Evolutionary conservation across 1,284 basidiomycete genomes (phyloP), one percentile per base, ranked within the genome.

Genomic region (Schizophyllum amplum): DNA sequence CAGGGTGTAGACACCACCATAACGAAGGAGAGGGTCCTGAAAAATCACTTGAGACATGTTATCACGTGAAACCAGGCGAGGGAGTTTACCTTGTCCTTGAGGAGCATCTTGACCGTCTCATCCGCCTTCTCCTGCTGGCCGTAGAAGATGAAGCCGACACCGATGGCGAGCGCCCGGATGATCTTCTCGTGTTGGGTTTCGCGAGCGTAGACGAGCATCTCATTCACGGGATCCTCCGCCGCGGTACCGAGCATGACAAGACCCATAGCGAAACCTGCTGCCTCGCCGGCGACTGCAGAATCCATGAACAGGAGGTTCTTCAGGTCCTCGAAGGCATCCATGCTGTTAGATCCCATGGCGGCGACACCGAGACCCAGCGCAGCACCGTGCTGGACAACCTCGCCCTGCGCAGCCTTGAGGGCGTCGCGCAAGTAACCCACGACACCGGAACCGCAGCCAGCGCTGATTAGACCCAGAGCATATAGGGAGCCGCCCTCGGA

Each of bases 101-200:
- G 76, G 47, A 98, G 72, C 52, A 78, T 74, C 66, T 87, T 84
- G 60, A 95, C 82, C 1, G 89, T 87, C 21, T 75, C 75, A 60
- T 96, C 86, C 6, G 95, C 94, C 64, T 90, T 83, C 67, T 96
- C 93, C 69, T 95, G 92, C 57, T 87, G 83, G 52, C 92, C 93
- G 63, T 96, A 98, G 72, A 84, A 92, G 60, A 96, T 80, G 68
- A 98, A 90, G 1, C 92, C 92, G 54, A 94, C 79, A 47, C 94
- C 95, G 63, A 98, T 81, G 13, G 93, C 92, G 59, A 98, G 79
- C 65, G 94, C 93, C 54, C 95, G 86, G 60, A 98, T 97, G 66
- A 98, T 98, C 76, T 98, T 98, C 77, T 98, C 95, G 69, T 98
- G 95, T 66, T 95, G 92, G 1, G 95, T 98, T 69, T 98, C 95